These are phyloP conservation scores for Citrullus mucosospermus DNA, from an alignment of 306 rosid genomes.

Conservation along the genomic window DNA sequence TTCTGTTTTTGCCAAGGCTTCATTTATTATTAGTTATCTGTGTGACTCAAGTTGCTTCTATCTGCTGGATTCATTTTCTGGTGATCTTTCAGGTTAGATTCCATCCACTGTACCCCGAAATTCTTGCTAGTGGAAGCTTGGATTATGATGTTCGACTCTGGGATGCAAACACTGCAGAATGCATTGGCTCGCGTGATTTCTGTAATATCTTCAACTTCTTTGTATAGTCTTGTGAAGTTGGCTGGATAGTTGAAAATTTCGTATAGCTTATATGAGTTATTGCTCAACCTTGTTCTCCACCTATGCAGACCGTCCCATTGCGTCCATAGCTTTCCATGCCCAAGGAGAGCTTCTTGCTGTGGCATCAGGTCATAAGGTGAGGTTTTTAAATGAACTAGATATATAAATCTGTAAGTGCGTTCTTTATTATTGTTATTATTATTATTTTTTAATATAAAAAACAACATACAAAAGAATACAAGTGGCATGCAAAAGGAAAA, in stretches of 20 bases:
- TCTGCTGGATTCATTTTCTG: constrained; percentile 11
- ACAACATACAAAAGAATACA: neutral
- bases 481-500: no score
- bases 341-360: constrained; percentile 89
- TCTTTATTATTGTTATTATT: neutral
- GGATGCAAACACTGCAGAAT: constrained; percentile 85
- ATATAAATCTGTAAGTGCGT: neutral
- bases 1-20: neutral
- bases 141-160: constrained; percentile 95
- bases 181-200: constrained; percentile 78
- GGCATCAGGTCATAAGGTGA: constrained; percentile 96
- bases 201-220: constrained; percentile 32
- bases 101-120: constrained; percentile 73
- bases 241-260: neutral
- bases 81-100: constrained; percentile 75
- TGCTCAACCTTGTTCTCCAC: constrained; percentile 9
- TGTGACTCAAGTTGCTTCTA: neutral
- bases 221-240: neutral
- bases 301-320: constrained; percentile 76
- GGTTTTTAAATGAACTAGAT: constrained; percentile 14
- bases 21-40: neutral
- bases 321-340: constrained; percentile 95
- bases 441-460: no score
- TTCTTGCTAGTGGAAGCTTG: constrained; percentile 99
- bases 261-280: neutral